These are phyloP conservation scores for Pinus albicaulis DNA, from an alignment of 75 land plant genomes.

Conservation along the genomic window DNA sequence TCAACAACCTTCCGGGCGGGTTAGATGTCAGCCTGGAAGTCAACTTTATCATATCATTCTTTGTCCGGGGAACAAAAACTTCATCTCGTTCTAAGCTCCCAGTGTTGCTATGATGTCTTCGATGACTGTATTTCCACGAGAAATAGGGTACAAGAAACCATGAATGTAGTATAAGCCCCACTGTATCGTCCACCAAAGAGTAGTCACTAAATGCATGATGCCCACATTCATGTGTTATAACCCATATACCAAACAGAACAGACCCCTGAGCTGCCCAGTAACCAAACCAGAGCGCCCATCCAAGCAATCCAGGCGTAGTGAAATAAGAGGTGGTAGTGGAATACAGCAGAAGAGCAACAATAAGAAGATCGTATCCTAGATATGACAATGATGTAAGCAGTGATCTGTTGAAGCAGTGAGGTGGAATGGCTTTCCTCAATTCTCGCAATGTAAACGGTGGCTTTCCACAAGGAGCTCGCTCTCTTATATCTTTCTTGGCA, in stretches of 20 bases:
- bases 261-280: slow-evolving; percentile 63
- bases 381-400: slow-evolving; percentile 51
- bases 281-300: slow-evolving; percentile 33
- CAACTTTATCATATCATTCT: slow-evolving; percentile 22
- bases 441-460: slow-evolving; percentile 64
- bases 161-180: slow-evolving; percentile 62
- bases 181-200: slow-evolving; percentile 42
- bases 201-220: slow-evolving; percentile 65
- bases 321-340: slow-evolving; percentile 23
- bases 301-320: slow-evolving; percentile 15
- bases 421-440: slow-evolving; percentile 62
- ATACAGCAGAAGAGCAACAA: slow-evolving; percentile 13
- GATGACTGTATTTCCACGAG: slow-evolving; percentile 77
- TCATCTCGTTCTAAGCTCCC: slow-evolving; percentile 72
- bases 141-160: slow-evolving; percentile 70
- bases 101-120: slow-evolving; percentile 77
- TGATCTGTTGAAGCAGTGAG: slow-evolving; percentile 71
- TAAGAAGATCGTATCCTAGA: slow-evolving; percentile 40
- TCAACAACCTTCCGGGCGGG: slow-evolving; percentile 48
- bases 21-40: slow-evolving; percentile 38
- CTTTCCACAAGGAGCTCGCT: slow-evolving; percentile 44
- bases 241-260: slow-evolving; percentile 69
- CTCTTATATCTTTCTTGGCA: neutral
- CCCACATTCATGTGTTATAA: slow-evolving; percentile 65
- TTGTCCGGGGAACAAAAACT: slow-evolving; percentile 69